phyloP scores from a whole-genome alignment of 2,329 filamentous ascomycete genomes.

The Phyllosticta citribraziliensis region DNA sequence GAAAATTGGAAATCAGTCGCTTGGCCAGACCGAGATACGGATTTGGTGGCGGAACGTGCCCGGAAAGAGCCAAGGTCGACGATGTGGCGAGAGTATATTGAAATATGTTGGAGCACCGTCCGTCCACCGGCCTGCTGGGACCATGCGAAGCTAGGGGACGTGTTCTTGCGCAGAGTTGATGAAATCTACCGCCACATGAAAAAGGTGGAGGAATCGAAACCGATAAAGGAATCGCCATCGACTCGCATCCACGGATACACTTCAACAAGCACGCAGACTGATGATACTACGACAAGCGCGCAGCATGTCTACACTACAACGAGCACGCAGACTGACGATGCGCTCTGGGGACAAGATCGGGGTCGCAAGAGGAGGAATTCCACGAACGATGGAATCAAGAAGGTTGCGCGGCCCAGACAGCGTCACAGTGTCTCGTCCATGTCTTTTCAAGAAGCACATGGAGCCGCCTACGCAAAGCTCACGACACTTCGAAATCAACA shows the following conservation, averaged over 20 bases:
- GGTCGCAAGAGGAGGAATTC: not conserved
- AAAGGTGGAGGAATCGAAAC: not conserved
- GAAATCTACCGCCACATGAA: not conserved
- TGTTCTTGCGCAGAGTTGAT: no score
- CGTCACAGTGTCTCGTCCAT: not conserved
- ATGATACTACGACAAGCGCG: no score
- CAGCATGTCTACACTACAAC: no score
- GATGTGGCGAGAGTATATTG: not conserved
- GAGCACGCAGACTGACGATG: not conserved
- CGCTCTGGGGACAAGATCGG: not conserved
- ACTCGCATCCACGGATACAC: no score
- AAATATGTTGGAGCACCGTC: no score
- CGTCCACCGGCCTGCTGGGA: no score
- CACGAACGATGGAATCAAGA: not conserved
- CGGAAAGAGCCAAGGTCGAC: not conserved
- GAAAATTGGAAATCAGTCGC: no score
- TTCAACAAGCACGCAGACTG: no score
- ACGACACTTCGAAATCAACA: conserved; percentile 23
- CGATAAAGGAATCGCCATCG: no score
- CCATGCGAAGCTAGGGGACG: no score
- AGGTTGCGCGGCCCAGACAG: not conserved
- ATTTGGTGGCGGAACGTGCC: not conserved
- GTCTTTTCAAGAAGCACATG: not conserved
- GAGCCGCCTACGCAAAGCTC: conserved; percentile 12
- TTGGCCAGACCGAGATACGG: no score